phyloP scores from a whole-genome alignment of 345 rosid species.

The Cochlearia excelsa region DNA sequence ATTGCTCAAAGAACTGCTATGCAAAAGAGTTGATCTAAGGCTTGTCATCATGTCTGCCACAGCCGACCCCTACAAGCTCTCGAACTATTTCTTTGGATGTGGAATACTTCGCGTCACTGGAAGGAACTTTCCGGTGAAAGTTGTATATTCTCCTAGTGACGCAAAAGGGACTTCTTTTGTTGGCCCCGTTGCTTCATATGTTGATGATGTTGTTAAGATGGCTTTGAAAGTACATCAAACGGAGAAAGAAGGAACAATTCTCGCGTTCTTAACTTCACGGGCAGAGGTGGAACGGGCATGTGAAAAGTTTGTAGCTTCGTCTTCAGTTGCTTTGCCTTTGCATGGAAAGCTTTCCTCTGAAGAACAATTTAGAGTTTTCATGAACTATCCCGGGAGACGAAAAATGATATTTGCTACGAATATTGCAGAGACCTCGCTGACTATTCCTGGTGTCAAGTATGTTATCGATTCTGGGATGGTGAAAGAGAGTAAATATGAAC shows the following conservation, averaged over 20 bases:
- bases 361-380: conserved; percentile 67
- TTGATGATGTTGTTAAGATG: conserved; percentile 55
- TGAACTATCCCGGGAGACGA: conserved; percentile 57
- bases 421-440: conserved; percentile 93
- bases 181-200: conserved; percentile 56
- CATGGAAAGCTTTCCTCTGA: conserved; percentile 81
- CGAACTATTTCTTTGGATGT: conserved; percentile 69
- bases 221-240: conserved; percentile 53
- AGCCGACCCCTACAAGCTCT: conserved; percentile 76
- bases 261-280: conserved; percentile 89
- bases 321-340: conserved; percentile 66
- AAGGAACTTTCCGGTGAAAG: conserved; percentile 75
- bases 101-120: conserved; percentile 54
- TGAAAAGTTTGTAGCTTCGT: conserved; percentile 53
- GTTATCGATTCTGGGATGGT: conserved; percentile 86
- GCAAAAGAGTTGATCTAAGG: conserved; percentile 55
- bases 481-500: conserved; percentile 75
- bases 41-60: conserved; percentile 96
- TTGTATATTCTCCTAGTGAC: conserved; percentile 54
- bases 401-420: conserved; percentile 91
- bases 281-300: conserved; percentile 94
- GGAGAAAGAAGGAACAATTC: conserved; percentile 76
- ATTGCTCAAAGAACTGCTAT: conserved; percentile 57
- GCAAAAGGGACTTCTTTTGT: conserved; percentile 39
- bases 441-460: conserved; percentile 89